These are phyloP conservation scores for Solanum piurae DNA, from an alignment of 257 asterid genomes.

Conservation along the genomic window DNA sequence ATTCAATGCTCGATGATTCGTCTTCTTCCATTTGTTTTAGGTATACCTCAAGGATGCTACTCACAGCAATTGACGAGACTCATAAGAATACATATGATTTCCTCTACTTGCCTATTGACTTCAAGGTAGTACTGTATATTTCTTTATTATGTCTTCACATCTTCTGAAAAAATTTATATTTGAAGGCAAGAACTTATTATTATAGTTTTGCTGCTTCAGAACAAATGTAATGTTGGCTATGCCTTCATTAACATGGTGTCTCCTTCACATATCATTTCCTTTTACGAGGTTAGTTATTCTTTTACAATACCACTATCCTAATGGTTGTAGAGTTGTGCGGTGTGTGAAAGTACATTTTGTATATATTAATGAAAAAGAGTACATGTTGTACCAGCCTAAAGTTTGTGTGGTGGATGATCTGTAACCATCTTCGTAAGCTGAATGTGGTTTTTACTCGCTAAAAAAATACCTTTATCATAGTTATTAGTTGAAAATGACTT, in stretches of 20 bases:
- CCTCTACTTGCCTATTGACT: slow-evolving; percentile 91
- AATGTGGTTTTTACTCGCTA: neutral
- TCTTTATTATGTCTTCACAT: neutral
- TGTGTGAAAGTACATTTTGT: neutral
- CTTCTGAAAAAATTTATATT: neutral
- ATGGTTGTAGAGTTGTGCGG: neutral
- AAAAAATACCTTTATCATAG: neutral
- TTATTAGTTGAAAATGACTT: neutral
- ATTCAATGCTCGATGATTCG: neutral
- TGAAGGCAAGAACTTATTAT: neutral
- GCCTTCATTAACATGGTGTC: slow-evolving; percentile 96
- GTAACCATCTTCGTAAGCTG: neutral
- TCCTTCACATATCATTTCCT: slow-evolving; percentile 66
- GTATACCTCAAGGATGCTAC: slow-evolving; percentile 96
- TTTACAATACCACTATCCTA: neutral
- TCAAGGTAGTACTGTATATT: slow-evolving; percentile 49
- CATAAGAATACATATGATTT: slow-evolving; percentile 91
- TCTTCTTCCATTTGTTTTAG: slow-evolving; percentile 20
- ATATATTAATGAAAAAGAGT: neutral
- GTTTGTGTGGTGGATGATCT: neutral
- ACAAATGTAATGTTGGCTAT: slow-evolving; percentile 95
- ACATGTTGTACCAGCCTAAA: neutral
- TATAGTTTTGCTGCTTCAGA: slow-evolving; percentile 33
- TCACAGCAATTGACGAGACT: slow-evolving; percentile 79
- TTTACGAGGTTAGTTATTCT: slow-evolving; percentile 57